Percentiles rank a stretch among this genome's conserved stretches.
Conservation (phyloP, 495 filamentous ascomycete species). For the Neurospora sp. region DNA sequence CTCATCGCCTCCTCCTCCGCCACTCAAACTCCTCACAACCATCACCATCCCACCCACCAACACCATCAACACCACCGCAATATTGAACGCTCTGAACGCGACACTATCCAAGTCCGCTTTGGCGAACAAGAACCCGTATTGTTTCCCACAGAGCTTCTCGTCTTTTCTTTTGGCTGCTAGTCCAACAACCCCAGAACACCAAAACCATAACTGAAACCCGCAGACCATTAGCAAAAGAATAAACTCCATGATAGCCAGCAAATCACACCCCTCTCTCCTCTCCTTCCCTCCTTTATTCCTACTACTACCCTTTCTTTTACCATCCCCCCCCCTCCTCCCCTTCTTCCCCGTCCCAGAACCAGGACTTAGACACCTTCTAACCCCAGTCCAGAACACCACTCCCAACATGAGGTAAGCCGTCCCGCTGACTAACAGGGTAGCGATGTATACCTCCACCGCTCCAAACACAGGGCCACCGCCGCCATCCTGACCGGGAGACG, state of each 20-base stretch:
- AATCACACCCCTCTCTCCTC: not conserved
- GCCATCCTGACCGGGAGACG: not conserved
- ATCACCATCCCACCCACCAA: constrained; percentile 6
- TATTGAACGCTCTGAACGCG: constrained; percentile 16
- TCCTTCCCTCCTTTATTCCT: too few relatives aligned
- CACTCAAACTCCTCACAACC: not conserved
- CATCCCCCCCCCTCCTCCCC: not conserved
- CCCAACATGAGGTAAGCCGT: not conserved
- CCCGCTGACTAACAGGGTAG: constrained; percentile 19
- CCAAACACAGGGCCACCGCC: not conserved
- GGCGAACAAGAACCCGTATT: constrained; percentile 19
- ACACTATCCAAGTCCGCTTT: constrained; percentile 8
- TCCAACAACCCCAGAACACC: constrained; percentile 12
- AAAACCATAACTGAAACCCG: constrained; percentile 32
- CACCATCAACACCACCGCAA: constrained; percentile 10
- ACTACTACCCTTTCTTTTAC: too few relatives aligned
- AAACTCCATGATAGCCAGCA: constrained; percentile 1
- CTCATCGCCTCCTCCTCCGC: constrained; percentile 1
- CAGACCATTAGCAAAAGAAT: constrained; percentile 18
- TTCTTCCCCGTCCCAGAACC: not conserved
- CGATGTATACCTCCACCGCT: constrained; percentile 23
- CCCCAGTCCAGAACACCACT: not conserved
- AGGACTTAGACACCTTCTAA: not conserved
- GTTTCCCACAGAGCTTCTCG: constrained; percentile 1
- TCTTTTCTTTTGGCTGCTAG: not conserved